Conservation (phyloP, 305 asterid genomes). For the Solanum chacoense region DNA sequence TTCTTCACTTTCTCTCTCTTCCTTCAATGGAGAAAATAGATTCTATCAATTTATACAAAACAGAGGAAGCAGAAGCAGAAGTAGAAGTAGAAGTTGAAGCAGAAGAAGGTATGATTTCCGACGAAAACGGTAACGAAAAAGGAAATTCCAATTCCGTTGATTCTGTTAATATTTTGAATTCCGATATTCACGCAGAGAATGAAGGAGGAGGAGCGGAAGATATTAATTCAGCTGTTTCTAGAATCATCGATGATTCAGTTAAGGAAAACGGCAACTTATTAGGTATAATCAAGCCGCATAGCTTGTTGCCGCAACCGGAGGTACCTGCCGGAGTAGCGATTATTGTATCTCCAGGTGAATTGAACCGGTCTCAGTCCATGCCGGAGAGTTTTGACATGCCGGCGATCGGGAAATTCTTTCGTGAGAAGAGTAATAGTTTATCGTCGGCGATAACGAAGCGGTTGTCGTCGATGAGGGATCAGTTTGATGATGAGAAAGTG, state of each 20-base stretch:
- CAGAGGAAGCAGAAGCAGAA: not conserved
- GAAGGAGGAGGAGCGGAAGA: not conserved
- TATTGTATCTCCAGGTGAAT: not conserved
- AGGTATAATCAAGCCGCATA: slow-evolving; percentile 24
- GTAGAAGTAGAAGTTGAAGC: not conserved
- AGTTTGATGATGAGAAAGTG: not conserved
- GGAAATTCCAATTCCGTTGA: not conserved
- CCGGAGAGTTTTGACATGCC: slow-evolving; percentile 47
- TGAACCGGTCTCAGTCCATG: slow-evolving; percentile 32
- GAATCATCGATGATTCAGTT: not conserved
- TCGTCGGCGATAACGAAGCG: slow-evolving; percentile 67
- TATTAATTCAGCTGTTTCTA: not conserved
- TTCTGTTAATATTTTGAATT: not conserved
- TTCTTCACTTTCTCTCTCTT: not conserved
- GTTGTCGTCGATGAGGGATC: slow-evolving; percentile 34
- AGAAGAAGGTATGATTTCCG: not conserved
- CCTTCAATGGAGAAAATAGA: not conserved
- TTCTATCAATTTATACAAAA: not conserved
- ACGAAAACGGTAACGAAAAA: not conserved
- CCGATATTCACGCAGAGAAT: not conserved
- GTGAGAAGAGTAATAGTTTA: slow-evolving; percentile 61
- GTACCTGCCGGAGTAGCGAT: slow-evolving; percentile 44
- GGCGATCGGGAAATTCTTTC: slow-evolving; percentile 69
- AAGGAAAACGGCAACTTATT: not conserved
- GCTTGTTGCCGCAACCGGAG: slow-evolving; percentile 70